These are phyloP conservation scores for Scopulariopsis brevicaulis DNA, from an alignment of 2,329 filamentous ascomycete species.

Conservation along the genomic window DNA sequence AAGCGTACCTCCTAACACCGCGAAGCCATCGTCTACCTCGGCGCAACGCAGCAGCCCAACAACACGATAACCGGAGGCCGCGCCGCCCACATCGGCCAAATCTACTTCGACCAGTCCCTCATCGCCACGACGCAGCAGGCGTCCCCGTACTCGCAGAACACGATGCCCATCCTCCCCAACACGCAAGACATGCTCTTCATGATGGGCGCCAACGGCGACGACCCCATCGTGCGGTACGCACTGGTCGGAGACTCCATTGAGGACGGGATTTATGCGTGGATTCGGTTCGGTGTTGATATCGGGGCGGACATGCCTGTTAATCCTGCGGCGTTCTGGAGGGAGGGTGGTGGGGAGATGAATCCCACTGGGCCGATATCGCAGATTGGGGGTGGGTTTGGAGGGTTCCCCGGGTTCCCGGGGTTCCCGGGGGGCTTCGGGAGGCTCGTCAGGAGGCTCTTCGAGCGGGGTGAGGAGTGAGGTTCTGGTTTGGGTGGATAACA, in stretches of 20 bases:
- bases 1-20: not conserved
- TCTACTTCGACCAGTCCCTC: conserved; percentile 47
- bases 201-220: conserved; percentile 27
- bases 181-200: conserved; percentile 32
- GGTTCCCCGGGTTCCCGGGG: not conserved
- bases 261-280: conserved; percentile 45
- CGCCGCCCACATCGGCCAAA: conserved; percentile 43
- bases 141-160: conserved; percentile 31
- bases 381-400: not conserved
- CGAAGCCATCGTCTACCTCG: conserved; percentile 21
- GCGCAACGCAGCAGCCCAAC: conserved; percentile 28
- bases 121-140: conserved; percentile 31
- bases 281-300: conserved; percentile 35
- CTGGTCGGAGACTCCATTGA: conserved; percentile 37
- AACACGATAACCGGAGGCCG: conserved; percentile 27
- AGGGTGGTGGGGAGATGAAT: conserved; percentile 19
- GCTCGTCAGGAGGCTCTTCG: conserved; percentile 2
- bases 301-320: conserved; percentile 10
- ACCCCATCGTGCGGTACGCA: conserved; percentile 47
- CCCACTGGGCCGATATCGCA: conserved; percentile 4
- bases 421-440: not conserved
- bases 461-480: not conserved
- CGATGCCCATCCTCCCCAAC: conserved; percentile 30
- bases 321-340: conserved; percentile 18
- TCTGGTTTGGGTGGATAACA: not conserved